Conservation (phyloP, 2,329 filamentous ascomycete species). For the Phaeoacremonium minimum region DNA sequence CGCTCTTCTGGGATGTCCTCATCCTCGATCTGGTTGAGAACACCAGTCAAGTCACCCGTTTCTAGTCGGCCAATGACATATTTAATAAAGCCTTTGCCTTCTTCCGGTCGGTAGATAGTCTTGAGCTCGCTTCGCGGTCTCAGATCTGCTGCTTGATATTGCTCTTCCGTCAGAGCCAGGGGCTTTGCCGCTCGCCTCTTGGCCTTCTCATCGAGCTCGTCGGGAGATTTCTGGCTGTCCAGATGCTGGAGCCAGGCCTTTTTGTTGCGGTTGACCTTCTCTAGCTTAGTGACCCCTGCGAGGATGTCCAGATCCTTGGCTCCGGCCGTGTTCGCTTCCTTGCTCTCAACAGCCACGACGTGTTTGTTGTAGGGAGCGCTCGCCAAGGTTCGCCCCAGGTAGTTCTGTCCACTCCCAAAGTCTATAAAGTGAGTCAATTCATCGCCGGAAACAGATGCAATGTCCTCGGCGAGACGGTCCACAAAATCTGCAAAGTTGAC, state of each 20-base stretch:
- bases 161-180: conserved; percentile 16
- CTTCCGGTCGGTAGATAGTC: conserved; percentile 48
- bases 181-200: conserved; percentile 26
- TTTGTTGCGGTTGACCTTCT: conserved; percentile 75
- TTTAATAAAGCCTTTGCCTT: conserved; percentile 67
- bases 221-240: conserved; percentile 32
- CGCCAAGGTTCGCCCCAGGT: conserved; percentile 83
- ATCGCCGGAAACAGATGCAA: conserved; percentile 52
- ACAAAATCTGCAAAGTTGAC: conserved; percentile 86
- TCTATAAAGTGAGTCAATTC: conserved; percentile 85
- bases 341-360: conserved; percentile 87
- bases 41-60: conserved; percentile 65
- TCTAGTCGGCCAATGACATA: conserved; percentile 74
- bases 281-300: conserved; percentile 70
- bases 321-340: conserved; percentile 79
- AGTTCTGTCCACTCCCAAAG: conserved; percentile 95
- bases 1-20: conserved; percentile 23
- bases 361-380: conserved; percentile 80
- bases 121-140: conserved; percentile 45
- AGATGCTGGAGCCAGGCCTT: conserved; percentile 63
- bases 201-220: conserved; percentile 34
- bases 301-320: conserved; percentile 81
- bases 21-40: conserved; percentile 59
- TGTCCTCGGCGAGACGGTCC: conserved; percentile 51
- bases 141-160: conserved; percentile 36